A percentile compares a stretch with the other conserved stretches of the same genome.
Conservation (phyloP, 495 filamentous ascomycete species). For the Neurospora pannonica region DNA sequence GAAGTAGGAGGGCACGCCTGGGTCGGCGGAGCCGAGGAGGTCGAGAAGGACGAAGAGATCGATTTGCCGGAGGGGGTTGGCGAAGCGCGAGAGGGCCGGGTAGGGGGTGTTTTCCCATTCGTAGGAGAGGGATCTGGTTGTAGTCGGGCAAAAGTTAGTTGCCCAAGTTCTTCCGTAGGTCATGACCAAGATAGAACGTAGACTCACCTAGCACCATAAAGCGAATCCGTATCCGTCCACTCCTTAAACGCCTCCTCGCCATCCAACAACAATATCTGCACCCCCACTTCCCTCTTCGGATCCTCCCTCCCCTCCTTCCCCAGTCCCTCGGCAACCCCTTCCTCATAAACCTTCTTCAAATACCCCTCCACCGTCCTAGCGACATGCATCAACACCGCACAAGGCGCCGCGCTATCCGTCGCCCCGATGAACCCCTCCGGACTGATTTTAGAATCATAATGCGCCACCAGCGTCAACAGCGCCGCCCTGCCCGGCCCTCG, state of each 20-base stretch:
- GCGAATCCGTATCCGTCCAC: constrained; percentile 67
- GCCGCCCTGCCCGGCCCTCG: constrained; percentile 50
- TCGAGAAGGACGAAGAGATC: constrained; percentile 80
- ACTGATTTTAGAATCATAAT: constrained; percentile 73
- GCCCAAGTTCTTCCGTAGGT: too few relatives aligned
- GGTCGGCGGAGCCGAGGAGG: constrained; percentile 60
- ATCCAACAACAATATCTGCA: constrained; percentile 81
- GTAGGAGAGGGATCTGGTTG: constrained; percentile 63
- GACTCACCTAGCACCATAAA: constrained; percentile 67
- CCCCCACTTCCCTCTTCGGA: constrained; percentile 42
- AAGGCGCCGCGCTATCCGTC: constrained; percentile 81
- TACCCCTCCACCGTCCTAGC: constrained; percentile 32
- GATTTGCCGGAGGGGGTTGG: constrained; percentile 63
- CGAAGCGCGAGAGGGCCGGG: constrained; percentile 59
- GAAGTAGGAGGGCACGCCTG: constrained; percentile 70
- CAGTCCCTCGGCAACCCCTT: constrained; percentile 21
- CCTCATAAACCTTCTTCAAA: constrained; percentile 29
- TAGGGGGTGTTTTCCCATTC: constrained; percentile 64
- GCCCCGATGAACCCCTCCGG: constrained; percentile 80
- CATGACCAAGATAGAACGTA: too few relatives aligned
- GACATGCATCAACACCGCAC: constrained; percentile 73
- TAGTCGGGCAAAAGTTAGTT: too few relatives aligned
- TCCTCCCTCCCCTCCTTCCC: constrained; percentile 22
- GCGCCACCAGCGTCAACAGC: constrained; percentile 76
- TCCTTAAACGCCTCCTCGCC: constrained; percentile 78